phyloP scores from a whole-genome alignment of 306 rosid species.

The Cicer bijugum region DNA sequence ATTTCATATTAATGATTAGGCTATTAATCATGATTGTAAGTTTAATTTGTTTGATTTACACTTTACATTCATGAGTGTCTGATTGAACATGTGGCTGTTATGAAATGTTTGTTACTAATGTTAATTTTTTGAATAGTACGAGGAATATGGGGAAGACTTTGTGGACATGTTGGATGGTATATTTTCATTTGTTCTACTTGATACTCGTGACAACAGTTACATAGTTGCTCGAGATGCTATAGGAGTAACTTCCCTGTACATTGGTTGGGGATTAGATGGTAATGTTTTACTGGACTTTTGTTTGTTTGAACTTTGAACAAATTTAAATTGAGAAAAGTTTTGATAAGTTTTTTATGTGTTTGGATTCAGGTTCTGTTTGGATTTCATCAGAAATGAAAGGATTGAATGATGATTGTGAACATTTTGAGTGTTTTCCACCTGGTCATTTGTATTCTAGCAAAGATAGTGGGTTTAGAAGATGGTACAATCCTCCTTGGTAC shows the following conservation, averaged over 20 bases:
- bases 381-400: constrained; percentile 89
- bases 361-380: constrained; percentile 83
- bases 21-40: background rate
- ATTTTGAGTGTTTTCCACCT: constrained; percentile 85
- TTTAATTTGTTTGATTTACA: background rate
- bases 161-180: constrained; percentile 92
- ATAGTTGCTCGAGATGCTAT: constrained; percentile 96
- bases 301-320: constrained; percentile 7
- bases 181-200: constrained; percentile 87
- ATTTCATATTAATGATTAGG: too few relatives aligned
- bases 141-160: constrained; percentile 83
- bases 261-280: constrained; percentile 99
- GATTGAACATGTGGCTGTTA: background rate
- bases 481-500: constrained; percentile 97
- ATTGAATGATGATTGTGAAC: constrained; percentile 86
- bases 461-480: constrained; percentile 66
- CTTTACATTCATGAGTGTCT: background rate
- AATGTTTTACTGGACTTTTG: constrained; percentile 16
- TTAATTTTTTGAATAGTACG: constrained; percentile 59
- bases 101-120: constrained; percentile 9
- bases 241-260: constrained; percentile 89
- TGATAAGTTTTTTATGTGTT: background rate
- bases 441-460: constrained; percentile 96
- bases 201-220: constrained; percentile 92
- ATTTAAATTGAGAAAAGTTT: background rate